Evolutionary conservation across 495 filamentous ascomycete genomes (phyloP), one percentile per base, ranked within the genome.

Genomic region (Hypoxylon subgilvum): DNA sequence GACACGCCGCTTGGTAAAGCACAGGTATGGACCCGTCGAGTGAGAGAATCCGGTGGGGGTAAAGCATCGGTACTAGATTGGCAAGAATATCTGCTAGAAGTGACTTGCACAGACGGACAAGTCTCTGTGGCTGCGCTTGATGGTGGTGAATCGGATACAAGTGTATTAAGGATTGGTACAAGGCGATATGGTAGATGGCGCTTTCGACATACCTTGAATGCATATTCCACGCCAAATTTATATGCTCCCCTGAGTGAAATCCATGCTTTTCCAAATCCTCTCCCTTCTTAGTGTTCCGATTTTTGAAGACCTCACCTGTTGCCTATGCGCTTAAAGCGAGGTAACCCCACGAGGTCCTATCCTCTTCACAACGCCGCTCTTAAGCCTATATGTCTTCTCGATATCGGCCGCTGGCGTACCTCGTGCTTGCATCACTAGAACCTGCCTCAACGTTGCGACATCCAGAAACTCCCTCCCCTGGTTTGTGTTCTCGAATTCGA

Each of bases 1-100:
- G 90, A 7, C 90, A 93, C 72, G 78, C 82, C 47, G 87, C 88
- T 9, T 93, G 90, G 90, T 94, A 82, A 59, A 34, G 8, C 4
- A 17, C 6, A 13, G 12, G 16, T 2, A 25, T 27, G 12, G 3
- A 38, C 14, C 4, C 9, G 18, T 17, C 34, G 2, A 13, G 4
- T 4, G 4, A 38, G 4, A 14, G 34, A 38, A 30, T 46, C 18
- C 19, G 12, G 40, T 43, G 40, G 51, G 30, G 34, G 28, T 30
- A 35, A 17, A 13, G 21, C 13, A 17, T 56, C 25, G 35, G 25
- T 34, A 31, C 10, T 51, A 45, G 23, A 59, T 47, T 47, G 42
- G 42, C 48, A 41, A 21, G 36, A 42, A 40, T 32, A 23, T 47
- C 13, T 34, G 52, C 34, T 47, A 10, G 34, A 25, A 39, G 22